Evolutionary conservation across 2,329 filamentous ascomycete species (phyloP).

Genomic region (Colletotrichum destructivum): DNA sequence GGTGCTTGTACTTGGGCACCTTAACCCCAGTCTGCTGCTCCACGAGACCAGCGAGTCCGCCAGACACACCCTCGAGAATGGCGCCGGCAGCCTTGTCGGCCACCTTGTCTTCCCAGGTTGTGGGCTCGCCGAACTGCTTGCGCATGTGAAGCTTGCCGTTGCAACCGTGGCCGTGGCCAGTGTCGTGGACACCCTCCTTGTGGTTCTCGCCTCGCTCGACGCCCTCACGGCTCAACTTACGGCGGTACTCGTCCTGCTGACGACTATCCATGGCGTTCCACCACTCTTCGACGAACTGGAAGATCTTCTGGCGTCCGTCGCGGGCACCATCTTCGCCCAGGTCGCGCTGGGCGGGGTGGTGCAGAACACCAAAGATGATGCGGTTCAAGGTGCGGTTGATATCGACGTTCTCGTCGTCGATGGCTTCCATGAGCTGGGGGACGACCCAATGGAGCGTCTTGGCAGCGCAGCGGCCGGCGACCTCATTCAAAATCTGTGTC

Average conservation of each 20-base stretch:
- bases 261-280: conserved; percentile 78
- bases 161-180: conserved; percentile 89
- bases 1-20: conserved; percentile 51
- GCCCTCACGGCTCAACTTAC: conserved; percentile 83
- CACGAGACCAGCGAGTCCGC: conserved; percentile 64
- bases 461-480: conserved; percentile 86
- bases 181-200: conserved; percentile 86
- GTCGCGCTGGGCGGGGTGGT: conserved; percentile 86
- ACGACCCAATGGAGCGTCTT: conserved; percentile 87
- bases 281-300: conserved; percentile 85
- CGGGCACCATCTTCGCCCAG: conserved; percentile 78
- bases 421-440: conserved; percentile 88
- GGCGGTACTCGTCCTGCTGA: conserved; percentile 77
- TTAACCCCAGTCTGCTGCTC: conserved; percentile 63
- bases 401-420: conserved; percentile 83
- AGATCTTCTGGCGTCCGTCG: conserved; percentile 84
- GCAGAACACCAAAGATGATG: conserved; percentile 87
- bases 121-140: conserved; percentile 70
- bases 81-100: conserved; percentile 69
- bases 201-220: conserved; percentile 86
- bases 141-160: conserved; percentile 83
- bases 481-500: conserved; percentile 82
- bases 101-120: conserved; percentile 70
- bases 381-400: conserved; percentile 79
- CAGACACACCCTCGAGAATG: conserved; percentile 71